Evolutionary conservation across 2,329 filamentous ascomycete species (phyloP).

Genomic region (Fusarium algeriense): DNA sequence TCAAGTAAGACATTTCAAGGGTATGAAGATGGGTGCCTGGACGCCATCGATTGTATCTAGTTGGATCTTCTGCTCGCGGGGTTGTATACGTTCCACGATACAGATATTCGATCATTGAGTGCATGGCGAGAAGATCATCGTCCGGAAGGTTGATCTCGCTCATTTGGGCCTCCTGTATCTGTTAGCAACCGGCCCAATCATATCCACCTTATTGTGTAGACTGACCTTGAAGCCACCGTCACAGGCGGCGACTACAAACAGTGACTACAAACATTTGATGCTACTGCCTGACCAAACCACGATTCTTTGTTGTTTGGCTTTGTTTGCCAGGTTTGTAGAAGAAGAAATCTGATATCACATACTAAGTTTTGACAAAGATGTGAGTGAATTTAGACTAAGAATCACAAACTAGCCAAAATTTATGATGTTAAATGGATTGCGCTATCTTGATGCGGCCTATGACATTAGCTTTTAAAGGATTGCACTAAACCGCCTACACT

Average conservation of each 20-base stretch:
- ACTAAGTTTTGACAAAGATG: too few species aligned
- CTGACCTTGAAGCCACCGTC: background rate
- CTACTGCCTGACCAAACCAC: too few species aligned
- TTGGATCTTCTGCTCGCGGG: background rate
- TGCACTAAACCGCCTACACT: fast-evolving
- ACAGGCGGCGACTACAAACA: background rate
- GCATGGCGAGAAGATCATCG: fast-evolving
- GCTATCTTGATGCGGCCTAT: background rate
- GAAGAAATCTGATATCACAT: too few species aligned
- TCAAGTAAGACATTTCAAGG: too few species aligned
- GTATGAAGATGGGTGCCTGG: too few species aligned
- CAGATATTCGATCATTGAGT: background rate
- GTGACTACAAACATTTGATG: too few species aligned
- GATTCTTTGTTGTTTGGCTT: background rate
- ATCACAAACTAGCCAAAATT: background rate
- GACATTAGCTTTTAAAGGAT: fast-evolving
- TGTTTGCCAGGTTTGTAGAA: background rate
- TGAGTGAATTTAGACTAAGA: too few species aligned
- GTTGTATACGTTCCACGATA: background rate
- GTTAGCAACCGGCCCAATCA: background rate
- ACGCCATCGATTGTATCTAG: too few species aligned
- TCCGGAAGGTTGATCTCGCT: background rate
- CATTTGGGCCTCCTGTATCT: background rate
- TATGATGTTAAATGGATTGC: background rate
- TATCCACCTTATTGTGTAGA: background rate